Evolutionary conservation across 345 rosid genomes (phyloP).

Genomic region (Jatropha curcas): DNA sequence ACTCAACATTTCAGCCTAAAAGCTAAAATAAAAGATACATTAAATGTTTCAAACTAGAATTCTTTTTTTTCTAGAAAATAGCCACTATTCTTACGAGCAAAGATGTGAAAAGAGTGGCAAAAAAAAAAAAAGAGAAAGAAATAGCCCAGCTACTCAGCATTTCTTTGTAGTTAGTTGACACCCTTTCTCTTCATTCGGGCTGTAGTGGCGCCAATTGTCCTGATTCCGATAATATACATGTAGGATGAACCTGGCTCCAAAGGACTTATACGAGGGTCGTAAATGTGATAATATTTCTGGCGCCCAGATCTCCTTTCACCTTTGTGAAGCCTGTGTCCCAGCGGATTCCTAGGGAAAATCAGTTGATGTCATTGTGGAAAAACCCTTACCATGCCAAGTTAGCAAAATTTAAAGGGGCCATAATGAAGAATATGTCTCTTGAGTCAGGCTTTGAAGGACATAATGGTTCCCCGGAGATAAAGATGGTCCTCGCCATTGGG

Average conservation of each 20-base stretch:
- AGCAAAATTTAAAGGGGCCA: slow-evolving; percentile 76
- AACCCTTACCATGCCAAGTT: slow-evolving; percentile 82
- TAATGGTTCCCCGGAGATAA: slow-evolving; percentile 91
- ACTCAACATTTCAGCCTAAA: neutral
- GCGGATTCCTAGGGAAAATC: slow-evolving; percentile 93
- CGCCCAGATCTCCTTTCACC: slow-evolving; percentile 89
- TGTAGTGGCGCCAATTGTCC: slow-evolving; percentile 68
- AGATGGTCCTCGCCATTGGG: slow-evolving; percentile 91
- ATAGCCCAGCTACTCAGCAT: slow-evolving; percentile 49
- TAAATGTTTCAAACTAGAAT: slow-evolving; percentile 25
- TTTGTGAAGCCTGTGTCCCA: slow-evolving; percentile 69
- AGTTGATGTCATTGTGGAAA: slow-evolving; percentile 94
- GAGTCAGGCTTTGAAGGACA: slow-evolving; percentile 68
- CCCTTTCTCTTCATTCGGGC: slow-evolving; percentile 84
- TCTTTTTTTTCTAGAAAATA: neutral
- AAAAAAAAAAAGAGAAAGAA: too few relatives aligned
- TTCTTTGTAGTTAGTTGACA: slow-evolving; percentile 40
- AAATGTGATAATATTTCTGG: slow-evolving; percentile 66
- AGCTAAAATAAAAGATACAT: slow-evolving; percentile 18
- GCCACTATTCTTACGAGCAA: too few relatives aligned
- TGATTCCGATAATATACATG: slow-evolving; percentile 74
- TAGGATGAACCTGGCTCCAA: slow-evolving; percentile 88
- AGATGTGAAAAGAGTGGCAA: too few relatives aligned
- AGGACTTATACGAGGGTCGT: slow-evolving; percentile 63
- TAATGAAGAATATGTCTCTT: slow-evolving; percentile 90